Base-by-base conservation (phyloP, 2,329 filamentous ascomycete genomes). In the Fusarium fracticaudum region DNA sequence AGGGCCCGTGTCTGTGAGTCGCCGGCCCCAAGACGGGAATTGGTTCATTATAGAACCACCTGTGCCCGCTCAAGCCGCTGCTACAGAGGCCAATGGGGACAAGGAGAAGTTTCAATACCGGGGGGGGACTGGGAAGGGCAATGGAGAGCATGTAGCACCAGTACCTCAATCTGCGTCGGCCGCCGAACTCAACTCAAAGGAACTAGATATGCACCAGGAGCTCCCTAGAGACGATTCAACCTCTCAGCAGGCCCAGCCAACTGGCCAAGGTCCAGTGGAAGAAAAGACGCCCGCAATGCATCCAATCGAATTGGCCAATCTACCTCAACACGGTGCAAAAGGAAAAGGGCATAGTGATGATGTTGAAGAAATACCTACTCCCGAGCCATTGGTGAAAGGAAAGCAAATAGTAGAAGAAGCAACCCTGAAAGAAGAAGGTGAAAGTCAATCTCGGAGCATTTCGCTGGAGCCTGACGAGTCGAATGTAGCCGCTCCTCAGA, bases 261-360 rank as follows among this genome's bases (percentile, higher is more conserved):
- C 4, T 26, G 9, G 2, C 2, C 17, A 15, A 8, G 8, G 1
- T 38, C 9, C 18, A 3, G n/a, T 26, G 5, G 22, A 8, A 22
- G 33, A 22, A 26, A 11, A 11, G 3, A 3, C 2, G 8, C 13
- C 18, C 3, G 7, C 12, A 9, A 15, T 6, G 0, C 5, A 22
- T 17, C 9, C 18, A 3, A 7, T 3, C 18, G 12, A 26, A 11
- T 24, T 17, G 1, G 3, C 0, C 15, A 35, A 51, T 8, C 13
- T n/a, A 18, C 3, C 31, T 7, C 31, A 35, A 20, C n/a, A 14
- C 17, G 11, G 11, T 13, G 14, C 22, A 18, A 51, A 35, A 35
- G 31, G 22, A 24, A 20, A n/a, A 20, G 17, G 15, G 22, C 15
- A 35, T 10, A 24, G 22, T 24, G 11, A 14, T 9, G 8, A 35